A percentile compares a stretch with the other conserved stretches of the same genome.
phyloP scores from a whole-genome alignment of 2,329 filamentous ascomycete genomes.

The Cercospora janseana region DNA sequence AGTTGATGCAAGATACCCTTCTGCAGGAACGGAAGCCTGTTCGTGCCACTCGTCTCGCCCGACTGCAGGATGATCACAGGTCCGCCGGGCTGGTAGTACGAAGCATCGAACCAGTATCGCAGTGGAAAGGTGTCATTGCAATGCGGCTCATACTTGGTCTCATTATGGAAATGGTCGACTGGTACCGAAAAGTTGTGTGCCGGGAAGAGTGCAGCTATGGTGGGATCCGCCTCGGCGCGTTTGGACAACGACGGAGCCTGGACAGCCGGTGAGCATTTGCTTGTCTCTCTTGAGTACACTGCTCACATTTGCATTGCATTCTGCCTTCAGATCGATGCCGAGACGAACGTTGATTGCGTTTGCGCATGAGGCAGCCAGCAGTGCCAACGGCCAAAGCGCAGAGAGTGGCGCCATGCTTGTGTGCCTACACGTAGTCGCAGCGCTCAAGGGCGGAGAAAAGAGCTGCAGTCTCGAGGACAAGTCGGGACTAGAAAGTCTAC shows the following conservation, averaged over 20 bases:
- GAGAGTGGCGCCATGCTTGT: slow-evolving; percentile 4
- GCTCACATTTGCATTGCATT: slow-evolving; percentile 8
- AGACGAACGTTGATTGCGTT: slow-evolving; percentile 13
- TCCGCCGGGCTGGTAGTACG: slow-evolving; percentile 71
- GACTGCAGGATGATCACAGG: slow-evolving; percentile 75
- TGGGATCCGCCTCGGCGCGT: slow-evolving; percentile 34
- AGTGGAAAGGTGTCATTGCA: slow-evolving; percentile 65
- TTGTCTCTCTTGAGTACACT: background rate
- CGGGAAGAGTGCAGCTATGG: slow-evolving; percentile 43
- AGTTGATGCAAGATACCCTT: slow-evolving; percentile 75
- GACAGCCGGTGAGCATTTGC: background rate
- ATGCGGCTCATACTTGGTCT: slow-evolving; percentile 74
- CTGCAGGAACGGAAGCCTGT: slow-evolving; percentile 66
- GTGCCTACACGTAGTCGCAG: too few species aligned
- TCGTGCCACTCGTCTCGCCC: slow-evolving; percentile 67
- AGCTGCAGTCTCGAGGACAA: too few species aligned
- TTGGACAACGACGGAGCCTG: slow-evolving; percentile 17
- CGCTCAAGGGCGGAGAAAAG: too few species aligned
- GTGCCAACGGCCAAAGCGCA: slow-evolving; percentile 5
- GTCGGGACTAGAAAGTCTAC: too few species aligned
- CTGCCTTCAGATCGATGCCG: slow-evolving; percentile 2
- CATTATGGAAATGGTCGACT: slow-evolving; percentile 82
- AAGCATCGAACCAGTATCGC: slow-evolving; percentile 80
- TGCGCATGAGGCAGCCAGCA: slow-evolving; percentile 8
- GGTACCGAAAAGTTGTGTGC: slow-evolving; percentile 55